Percentiles rank a stretch among this genome's conserved stretches.
These are phyloP conservation scores for Colletotrichum lini DNA, from an alignment of 2,329 filamentous ascomycete genomes.

Conservation along the genomic window DNA sequence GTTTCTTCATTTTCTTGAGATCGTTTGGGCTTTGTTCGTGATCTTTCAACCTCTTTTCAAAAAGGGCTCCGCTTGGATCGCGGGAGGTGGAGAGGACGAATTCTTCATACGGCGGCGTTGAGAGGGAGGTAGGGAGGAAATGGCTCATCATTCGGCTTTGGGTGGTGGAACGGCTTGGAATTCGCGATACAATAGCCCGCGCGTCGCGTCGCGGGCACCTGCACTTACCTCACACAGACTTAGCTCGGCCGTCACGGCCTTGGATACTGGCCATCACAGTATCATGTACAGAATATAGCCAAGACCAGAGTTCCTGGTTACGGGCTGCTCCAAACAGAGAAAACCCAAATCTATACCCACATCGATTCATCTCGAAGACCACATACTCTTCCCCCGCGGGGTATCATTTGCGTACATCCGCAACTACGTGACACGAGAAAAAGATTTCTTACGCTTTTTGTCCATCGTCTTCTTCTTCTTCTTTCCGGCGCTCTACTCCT, in stretches of 20 bases:
- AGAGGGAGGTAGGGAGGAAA: neutral
- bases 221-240: constrained; percentile 11
- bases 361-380: neutral
- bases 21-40: constrained; percentile 7
- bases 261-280: constrained; percentile 35
- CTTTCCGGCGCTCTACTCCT: constrained; percentile 46
- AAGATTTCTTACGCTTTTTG: constrained; percentile 47
- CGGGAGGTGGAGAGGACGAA: constrained; percentile 8
- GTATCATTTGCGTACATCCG: constrained; percentile 35
- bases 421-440: constrained; percentile 10
- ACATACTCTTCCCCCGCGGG: constrained; percentile 4
- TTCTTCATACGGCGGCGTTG: constrained; percentile 38
- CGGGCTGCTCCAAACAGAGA: constrained; percentile 13
- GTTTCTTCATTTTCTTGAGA: neutral
- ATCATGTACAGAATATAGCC: constrained; percentile 37
- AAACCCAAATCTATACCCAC: constrained; percentile 12
- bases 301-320: constrained; percentile 18
- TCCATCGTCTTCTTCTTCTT: constrained; percentile 56
- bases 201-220: constrained; percentile 2
- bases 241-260: constrained; percentile 26
- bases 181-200: constrained; percentile 24
- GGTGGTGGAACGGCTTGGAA: constrained; percentile 15
- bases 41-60: neutral
- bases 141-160: neutral
- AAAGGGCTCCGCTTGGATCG: constrained; percentile 12